Evolutionary conservation across 306 rosid species (phyloP).

Genomic region (Rosa persica): DNA sequence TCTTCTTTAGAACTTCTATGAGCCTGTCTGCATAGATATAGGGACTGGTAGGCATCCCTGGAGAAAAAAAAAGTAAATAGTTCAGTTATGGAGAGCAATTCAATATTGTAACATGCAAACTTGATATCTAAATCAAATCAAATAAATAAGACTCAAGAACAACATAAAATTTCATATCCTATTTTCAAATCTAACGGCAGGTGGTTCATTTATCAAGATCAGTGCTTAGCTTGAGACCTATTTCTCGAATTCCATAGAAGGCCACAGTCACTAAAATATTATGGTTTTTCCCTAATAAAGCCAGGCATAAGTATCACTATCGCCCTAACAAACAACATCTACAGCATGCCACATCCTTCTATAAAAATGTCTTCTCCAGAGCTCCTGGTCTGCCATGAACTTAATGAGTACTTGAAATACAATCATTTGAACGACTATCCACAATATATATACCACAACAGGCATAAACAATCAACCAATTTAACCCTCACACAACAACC

Average conservation of each 20-base stretch:
- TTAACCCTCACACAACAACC: background rate
- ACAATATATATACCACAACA: background rate
- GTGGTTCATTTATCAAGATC: background rate
- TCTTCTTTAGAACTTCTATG: constrained; percentile 66
- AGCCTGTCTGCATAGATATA: constrained; percentile 65
- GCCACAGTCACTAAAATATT: background rate
- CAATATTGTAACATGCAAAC: background rate
- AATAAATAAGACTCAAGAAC: background rate
- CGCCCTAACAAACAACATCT: background rate
- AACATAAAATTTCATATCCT: background rate
- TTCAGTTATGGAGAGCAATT: background rate
- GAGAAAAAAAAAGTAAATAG: background rate
- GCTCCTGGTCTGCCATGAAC: background rate
- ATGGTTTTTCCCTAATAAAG: background rate
- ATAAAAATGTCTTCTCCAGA: background rate
- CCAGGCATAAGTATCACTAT: background rate
- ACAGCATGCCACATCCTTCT: background rate
- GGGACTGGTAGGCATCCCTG: constrained; percentile 85
- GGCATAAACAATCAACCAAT: background rate
- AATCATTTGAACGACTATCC: background rate
- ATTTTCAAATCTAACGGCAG: background rate
- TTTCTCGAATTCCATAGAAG: background rate
- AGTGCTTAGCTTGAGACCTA: background rate
- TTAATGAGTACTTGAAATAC: background rate
- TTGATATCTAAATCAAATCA: background rate